Base-by-base conservation (phyloP, 768 basidiomycete species). In the Mycena filopes region DNA sequence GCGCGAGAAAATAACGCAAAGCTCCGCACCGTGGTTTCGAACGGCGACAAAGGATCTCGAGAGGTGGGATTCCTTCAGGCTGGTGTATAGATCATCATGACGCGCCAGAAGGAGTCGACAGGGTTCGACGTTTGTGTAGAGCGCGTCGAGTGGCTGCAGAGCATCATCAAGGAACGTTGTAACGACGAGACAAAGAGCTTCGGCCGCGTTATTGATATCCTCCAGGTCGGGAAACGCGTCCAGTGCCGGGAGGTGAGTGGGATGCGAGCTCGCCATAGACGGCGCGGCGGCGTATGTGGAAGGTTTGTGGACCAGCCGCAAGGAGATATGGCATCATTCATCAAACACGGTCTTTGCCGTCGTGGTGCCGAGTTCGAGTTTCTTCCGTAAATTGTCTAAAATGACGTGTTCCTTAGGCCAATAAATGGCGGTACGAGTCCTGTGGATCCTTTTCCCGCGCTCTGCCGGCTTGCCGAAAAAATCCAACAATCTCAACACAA, bases 121-220 rank as follows among this genome's bases (percentile, higher is more conserved):
- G 16, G 51, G 51, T 12, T 36, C 43, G 36, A 28, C 21, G 25
- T 62, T 45, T 12, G 50, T 54, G 38, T 62, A 62, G 11, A 61
- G 49, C 20, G 50, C 42, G 41, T 61, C 60, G 50, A 61, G 59
- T 29, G 59, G 59, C 49, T 51, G 6, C 29, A 45, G 18, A 2
- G 50, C 41, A 23, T 60, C 49, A 9, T 60, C 41, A n/a, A 51
- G 25, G 38, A 51, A 60, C 29, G 59, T 41, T 18, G 59, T 31
- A 12, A 61, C 60, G n/a, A 61, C 15, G 41, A 61, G 60, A 18
- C 31, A 13, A 38, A 61, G 60, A 4, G 50, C 60, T 38, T 61
- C 38, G 7, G 60, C 42, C 3, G 50, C 60, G 18, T 25, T 45
- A 4, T 33, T n/a, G 7, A 46, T 15, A 15, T 61, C 41, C 28